These are phyloP conservation scores for Linanthus parryae DNA, from an alignment of 148 eudicot species.

Conservation along the genomic window DNA sequence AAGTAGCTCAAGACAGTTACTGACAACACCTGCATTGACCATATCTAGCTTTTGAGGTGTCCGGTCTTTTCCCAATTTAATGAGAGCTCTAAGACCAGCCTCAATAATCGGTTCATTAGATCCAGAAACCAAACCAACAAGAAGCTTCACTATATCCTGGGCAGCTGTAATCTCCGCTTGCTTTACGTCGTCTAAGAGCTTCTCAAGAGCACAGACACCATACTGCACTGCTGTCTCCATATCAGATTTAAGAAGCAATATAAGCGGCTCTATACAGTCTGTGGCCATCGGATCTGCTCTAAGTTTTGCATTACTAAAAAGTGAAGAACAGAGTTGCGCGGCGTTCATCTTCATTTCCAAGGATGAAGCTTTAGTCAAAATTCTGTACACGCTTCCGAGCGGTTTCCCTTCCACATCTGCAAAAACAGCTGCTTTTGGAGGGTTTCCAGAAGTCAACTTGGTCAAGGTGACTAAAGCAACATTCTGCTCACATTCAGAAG, in stretches of 20 bases:
- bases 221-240: slow-evolving; percentile 46
- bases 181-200: slow-evolving; percentile 57
- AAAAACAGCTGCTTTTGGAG: slow-evolving; percentile 39
- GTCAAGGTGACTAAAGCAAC: slow-evolving; percentile 57
- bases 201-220: slow-evolving; percentile 69
- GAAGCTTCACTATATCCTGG: slow-evolving; percentile 44
- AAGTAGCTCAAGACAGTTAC: slow-evolving; percentile 55
- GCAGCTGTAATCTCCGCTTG: slow-evolving; percentile 41
- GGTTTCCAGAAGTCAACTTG: slow-evolving; percentile 43
- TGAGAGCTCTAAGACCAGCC: slow-evolving; percentile 59
- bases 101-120: slow-evolving; percentile 55
- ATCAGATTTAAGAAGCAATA: slow-evolving; percentile 47
- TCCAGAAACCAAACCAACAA: slow-evolving; percentile 65
- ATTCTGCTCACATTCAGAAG: slow-evolving; percentile 48
- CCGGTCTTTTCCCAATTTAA: slow-evolving; percentile 68
- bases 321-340: slow-evolving; percentile 56
- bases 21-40: slow-evolving; percentile 64
- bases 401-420: slow-evolving; percentile 48
- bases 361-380: slow-evolving; percentile 41
- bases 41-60: slow-evolving; percentile 69
- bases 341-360: slow-evolving; percentile 54
- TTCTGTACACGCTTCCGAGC: slow-evolving; percentile 41
- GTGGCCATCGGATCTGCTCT: slow-evolving; percentile 42
- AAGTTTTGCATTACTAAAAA: slow-evolving; percentile 49
- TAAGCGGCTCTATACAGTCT: slow-evolving; percentile 54